Percentiles rank a stretch among this genome's conserved stretches.
Conservation (phyloP, 140 eudicot species). For the Ambrosia hybrid region DNA sequence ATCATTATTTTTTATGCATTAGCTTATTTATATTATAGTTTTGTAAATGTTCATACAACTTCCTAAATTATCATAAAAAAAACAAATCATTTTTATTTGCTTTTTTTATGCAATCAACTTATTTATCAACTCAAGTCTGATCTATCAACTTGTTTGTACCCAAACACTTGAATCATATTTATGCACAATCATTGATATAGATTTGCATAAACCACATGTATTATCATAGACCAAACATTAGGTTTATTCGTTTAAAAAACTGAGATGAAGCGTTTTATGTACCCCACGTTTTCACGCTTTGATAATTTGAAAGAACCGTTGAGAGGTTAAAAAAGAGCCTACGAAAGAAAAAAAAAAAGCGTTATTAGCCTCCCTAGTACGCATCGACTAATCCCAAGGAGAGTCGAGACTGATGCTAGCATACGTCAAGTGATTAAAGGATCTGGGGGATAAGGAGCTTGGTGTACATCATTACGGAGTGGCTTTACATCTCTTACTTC, state of each 20-base stretch:
- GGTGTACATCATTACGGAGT: conserved; percentile 11
- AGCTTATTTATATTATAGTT: no score
- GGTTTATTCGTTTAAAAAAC: not conserved
- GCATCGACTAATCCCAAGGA: not conserved
- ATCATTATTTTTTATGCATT: no score
- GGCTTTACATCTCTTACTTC: conserved; percentile 86
- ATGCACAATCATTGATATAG: not conserved
- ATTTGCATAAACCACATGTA: not conserved
- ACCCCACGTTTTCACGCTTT: not conserved
- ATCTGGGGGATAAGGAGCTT: conserved; percentile 9
- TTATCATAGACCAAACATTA: not conserved
- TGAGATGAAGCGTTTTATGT: not conserved
- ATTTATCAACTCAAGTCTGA: no score
- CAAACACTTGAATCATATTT: not conserved
- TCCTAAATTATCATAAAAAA: no score
- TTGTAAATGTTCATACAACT: no score
- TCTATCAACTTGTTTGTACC: no score
- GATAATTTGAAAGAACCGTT: not conserved
- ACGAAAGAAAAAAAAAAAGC: not conserved
- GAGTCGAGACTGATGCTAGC: not conserved
- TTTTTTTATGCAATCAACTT: no score
- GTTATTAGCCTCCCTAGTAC: not conserved
- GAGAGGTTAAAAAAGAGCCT: not conserved
- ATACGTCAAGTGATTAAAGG: conserved; percentile 11
- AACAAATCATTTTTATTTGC: no score